Evolutionary conservation across 352 stramenopile genomes (phyloP).

Genomic region (Globisporangium nunn): DNA sequence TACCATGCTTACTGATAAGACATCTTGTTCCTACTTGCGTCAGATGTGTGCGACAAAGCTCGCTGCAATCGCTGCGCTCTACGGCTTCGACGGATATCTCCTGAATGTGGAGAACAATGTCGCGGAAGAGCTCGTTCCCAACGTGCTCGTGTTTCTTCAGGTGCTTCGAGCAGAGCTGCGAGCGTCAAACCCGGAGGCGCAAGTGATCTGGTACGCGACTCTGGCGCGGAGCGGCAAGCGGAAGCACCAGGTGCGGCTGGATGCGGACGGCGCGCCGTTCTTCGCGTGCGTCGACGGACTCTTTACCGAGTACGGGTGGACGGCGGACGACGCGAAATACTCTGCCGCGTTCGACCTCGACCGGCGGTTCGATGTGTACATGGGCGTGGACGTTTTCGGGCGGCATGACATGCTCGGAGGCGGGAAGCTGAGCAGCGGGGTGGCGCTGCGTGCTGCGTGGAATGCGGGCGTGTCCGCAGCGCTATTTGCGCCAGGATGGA

Average conservation of each 20-base stretch:
- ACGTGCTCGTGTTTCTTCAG: conserved; percentile 28
- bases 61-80: conserved; percentile 25
- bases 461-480: conserved; percentile 32
- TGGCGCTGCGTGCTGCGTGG: conserved; percentile 25
- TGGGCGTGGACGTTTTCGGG: conserved; percentile 50
- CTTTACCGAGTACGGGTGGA: conserved; percentile 50
- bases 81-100: conserved; percentile 56
- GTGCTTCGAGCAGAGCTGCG: conserved; percentile 20
- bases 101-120: conserved; percentile 55
- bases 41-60: conserved; percentile 30
- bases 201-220: conserved; percentile 53
- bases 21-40: not conserved
- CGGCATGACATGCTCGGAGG: conserved; percentile 28
- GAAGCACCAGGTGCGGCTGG: conserved; percentile 29
- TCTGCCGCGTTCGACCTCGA: conserved; percentile 33
- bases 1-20: not conserved
- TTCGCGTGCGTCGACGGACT: conserved; percentile 40
- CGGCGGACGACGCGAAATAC: conserved; percentile 30
- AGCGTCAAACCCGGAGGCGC: conserved; percentile 16
- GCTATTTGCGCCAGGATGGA: conserved; percentile 33
- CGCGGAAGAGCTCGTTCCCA: conserved; percentile 14
- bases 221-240: conserved; percentile 26
- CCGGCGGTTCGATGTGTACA: conserved; percentile 48
- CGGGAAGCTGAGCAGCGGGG: conserved; percentile 25
- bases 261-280: conserved; percentile 28